A percentile compares a stretch with the other conserved stretches of the same genome.
Evolutionary conservation across 192 early-diverging fungal genomes (phyloP).

Genomic region (Mortierella claussenii): DNA sequence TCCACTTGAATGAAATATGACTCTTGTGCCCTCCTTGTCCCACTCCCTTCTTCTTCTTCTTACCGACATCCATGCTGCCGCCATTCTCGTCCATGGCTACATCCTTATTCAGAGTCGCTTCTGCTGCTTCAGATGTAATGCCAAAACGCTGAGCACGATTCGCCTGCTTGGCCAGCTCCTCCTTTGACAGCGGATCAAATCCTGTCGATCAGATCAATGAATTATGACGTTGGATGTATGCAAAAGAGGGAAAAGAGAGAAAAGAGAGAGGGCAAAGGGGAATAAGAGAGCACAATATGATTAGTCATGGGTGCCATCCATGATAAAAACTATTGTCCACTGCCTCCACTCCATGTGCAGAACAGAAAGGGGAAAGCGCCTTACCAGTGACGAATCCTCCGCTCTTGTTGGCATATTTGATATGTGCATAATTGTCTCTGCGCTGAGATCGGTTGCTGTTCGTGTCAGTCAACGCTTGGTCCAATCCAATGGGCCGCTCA

Average conservation of each 20-base stretch:
- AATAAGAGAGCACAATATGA: no score
- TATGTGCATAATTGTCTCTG: not conserved
- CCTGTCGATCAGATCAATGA: no score
- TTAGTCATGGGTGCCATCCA: no score
- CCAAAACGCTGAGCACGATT: conserved; percentile 42
- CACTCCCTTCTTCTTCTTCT: not conserved
- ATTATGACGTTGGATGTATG: no score
- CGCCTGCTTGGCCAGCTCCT: conserved; percentile 38
- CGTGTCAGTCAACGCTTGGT: conserved; percentile 21
- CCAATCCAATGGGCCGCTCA: conserved; percentile 35
- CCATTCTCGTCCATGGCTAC: conserved; percentile 15
- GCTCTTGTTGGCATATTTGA: conserved; percentile 27
- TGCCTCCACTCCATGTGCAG: no score
- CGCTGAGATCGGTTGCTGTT: not conserved
- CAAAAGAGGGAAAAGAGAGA: no score
- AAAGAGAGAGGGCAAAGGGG: no score
- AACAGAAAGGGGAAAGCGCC: no score
- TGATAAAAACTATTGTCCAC: no score
- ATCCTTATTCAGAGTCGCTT: conserved; percentile 7
- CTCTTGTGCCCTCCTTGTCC: not conserved
- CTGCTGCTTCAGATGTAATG: conserved; percentile 3
- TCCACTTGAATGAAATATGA: no score
- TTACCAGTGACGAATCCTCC: conserved; percentile 49
- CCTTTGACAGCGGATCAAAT: conserved; percentile 45
- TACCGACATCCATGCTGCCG: conserved; percentile 47